Conservation (phyloP, 768 basidiomycete species). For the Wakefieldia striispora region DNA sequence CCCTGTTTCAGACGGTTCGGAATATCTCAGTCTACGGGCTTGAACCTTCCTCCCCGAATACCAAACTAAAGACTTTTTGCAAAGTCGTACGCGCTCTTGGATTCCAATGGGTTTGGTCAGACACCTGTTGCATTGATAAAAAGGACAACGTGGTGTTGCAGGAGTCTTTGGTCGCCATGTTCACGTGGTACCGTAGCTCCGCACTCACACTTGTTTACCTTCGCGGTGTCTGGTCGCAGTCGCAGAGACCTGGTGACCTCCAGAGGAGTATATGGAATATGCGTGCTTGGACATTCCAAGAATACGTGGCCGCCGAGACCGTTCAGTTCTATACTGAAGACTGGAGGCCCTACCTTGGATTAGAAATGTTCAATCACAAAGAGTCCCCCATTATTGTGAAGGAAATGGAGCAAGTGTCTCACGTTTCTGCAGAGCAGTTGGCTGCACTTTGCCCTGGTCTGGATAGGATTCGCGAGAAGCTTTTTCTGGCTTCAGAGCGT, state of each 20-base stretch:
- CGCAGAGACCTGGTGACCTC: too few relatives aligned
- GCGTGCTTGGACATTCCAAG: too few relatives aligned
- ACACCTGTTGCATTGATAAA: not conserved
- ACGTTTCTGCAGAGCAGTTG: too few relatives aligned
- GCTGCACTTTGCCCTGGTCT: too few relatives aligned
- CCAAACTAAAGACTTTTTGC: not conserved
- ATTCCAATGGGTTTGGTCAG: not conserved
- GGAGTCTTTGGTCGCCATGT: not conserved
- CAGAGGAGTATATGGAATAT: too few relatives aligned
- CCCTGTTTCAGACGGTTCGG: not conserved
- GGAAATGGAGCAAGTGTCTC: not conserved
- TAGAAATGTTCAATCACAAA: slow-evolving; percentile 6
- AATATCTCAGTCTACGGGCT: not conserved
- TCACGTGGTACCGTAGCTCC: not conserved
- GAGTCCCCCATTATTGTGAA: slow-evolving; percentile 1
- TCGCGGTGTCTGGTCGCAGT: too few relatives aligned
- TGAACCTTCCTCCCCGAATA: not conserved
- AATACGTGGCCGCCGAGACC: not conserved
- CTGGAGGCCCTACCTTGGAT: slow-evolving; percentile 11
- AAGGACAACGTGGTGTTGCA: not conserved
- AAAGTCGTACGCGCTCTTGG: not conserved
- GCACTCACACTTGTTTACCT: too few relatives aligned
- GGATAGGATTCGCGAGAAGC: not conserved
- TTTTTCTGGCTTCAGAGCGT: slow-evolving; percentile 8
- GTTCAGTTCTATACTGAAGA: slow-evolving; percentile 2